These are phyloP conservation scores for Cryptococcus sp. DNA, from an alignment of 1,284 basidiomycete species.

Conservation along the genomic window DNA sequence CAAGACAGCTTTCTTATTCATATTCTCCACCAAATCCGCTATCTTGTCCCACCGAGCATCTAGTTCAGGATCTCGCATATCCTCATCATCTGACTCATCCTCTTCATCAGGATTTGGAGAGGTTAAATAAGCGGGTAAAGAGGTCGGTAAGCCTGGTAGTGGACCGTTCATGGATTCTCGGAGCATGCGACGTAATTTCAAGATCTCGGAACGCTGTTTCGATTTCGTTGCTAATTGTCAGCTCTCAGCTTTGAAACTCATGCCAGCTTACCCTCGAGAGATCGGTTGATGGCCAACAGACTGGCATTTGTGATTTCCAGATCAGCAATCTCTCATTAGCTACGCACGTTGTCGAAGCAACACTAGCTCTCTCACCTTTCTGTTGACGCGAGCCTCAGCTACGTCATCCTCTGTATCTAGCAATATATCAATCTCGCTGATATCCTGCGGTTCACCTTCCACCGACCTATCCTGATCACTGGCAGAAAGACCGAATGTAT, in stretches of 20 bases:
- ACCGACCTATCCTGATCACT: slow-evolving; percentile 3
- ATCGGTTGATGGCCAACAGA: slow-evolving; percentile 43
- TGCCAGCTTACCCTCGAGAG: slow-evolving; percentile 33
- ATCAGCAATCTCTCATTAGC: slow-evolving; percentile 36
- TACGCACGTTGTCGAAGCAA: neutral
- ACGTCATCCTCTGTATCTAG: slow-evolving; percentile 16
- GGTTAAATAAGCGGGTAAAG: neutral
- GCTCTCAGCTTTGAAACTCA: neutral
- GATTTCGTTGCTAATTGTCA: slow-evolving; percentile 30
- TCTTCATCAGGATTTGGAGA: neutral
- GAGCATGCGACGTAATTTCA: slow-evolving; percentile 35
- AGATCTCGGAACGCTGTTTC: slow-evolving; percentile 41
- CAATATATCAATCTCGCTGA: slow-evolving; percentile 11
- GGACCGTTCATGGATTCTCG: slow-evolving; percentile 26
- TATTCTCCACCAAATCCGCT: slow-evolving; percentile 24
- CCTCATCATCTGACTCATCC: slow-evolving; percentile 15
- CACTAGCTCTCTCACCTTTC: slow-evolving; percentile 27
- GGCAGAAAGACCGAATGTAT: slow-evolving; percentile 1
- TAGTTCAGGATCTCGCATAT: slow-evolving; percentile 31
- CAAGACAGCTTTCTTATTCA: slow-evolving; percentile 28
- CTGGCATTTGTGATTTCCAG: slow-evolving; percentile 45
- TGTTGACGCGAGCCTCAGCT: slow-evolving; percentile 34
- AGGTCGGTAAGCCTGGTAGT: neutral
- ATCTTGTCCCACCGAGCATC: slow-evolving; percentile 40
- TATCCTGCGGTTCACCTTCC: slow-evolving; percentile 3